Percentiles rank a stretch among this genome's conserved stretches.
These are phyloP conservation scores for Suillus lakei DNA, from an alignment of 768 basidiomycete species.

Conservation along the genomic window DNA sequence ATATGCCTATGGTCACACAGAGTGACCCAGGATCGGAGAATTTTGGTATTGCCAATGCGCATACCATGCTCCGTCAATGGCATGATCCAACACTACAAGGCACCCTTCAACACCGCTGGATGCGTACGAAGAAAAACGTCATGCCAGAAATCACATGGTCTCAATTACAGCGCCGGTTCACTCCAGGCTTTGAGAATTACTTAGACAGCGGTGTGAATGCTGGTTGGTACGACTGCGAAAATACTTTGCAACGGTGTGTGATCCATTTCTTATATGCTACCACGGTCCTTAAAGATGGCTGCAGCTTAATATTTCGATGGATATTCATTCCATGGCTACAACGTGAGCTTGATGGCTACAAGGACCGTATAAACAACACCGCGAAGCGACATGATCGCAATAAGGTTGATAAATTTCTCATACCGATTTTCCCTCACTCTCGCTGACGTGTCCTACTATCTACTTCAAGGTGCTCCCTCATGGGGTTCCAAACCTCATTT, in stretches of 20 bases:
- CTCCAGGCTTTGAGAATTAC: conserved; percentile 21
- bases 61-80: too few species aligned
- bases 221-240: conserved; percentile 31
- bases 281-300: background rate
- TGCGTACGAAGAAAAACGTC: too few species aligned
- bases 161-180: conserved; percentile 12
- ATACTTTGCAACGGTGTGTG: conserved; percentile 27
- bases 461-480: conserved; percentile 39
- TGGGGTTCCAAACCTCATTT: conserved; percentile 42
- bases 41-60: too few species aligned
- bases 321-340: conserved; percentile 25
- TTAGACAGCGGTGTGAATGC: conserved; percentile 30
- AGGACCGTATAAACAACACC: conserved; percentile 9
- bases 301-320: conserved; percentile 37
- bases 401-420: background rate
- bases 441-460: background rate
- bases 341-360: conserved; percentile 6
- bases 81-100: too few species aligned
- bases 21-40: too few species aligned
- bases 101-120: too few species aligned
- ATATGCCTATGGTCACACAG: too few species aligned
- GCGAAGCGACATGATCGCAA: background rate
- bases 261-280: background rate
- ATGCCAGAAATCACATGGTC: conserved; percentile 30
- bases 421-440: background rate